phyloP scores from a whole-genome alignment of 768 basidiomycete genomes.

The Scleroderma citrinum region DNA sequence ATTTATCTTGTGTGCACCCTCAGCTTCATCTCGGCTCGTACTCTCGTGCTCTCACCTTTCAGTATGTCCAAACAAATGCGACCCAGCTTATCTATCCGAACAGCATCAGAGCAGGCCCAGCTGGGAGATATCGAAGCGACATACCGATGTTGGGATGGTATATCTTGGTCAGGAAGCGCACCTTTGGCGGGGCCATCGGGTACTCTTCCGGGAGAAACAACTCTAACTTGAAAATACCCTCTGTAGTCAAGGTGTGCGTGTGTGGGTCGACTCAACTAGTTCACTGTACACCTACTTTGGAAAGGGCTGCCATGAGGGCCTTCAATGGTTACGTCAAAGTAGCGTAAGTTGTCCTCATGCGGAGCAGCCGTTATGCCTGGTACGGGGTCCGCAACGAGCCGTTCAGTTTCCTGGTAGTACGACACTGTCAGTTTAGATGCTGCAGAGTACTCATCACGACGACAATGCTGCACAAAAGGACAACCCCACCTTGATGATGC shows the following conservation, averaged over 20 bases:
- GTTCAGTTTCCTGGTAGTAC: constrained; percentile 81
- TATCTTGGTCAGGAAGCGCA: constrained; percentile 96
- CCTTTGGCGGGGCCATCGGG: constrained; percentile 99
- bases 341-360: constrained; percentile 95
- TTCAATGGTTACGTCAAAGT: constrained; percentile 97
- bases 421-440: constrained; percentile 1
- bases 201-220: constrained; percentile 98
- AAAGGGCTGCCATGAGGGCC: constrained; percentile 96
- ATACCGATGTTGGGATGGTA: constrained; percentile 99
- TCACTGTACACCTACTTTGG: constrained; percentile 50
- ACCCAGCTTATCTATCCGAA: constrained; percentile 82
- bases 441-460: constrained; percentile 10
- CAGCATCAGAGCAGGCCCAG: neutral
- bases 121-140: constrained; percentile 22
- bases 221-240: constrained; percentile 92
- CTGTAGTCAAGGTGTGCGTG: constrained; percentile 32
- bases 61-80: constrained; percentile 97
- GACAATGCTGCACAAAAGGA: constrained; percentile 3
- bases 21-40: neutral
- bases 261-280: constrained; percentile 4
- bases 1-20: constrained; percentile 69
- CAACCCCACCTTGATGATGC: constrained; percentile 46
- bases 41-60: constrained; percentile 55
- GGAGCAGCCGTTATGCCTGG: constrained; percentile 95
- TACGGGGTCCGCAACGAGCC: constrained; percentile 92